These are phyloP conservation scores for Xylariaceae sp. DNA, from an alignment of 2,329 filamentous ascomycete species.

Conservation along the genomic window DNA sequence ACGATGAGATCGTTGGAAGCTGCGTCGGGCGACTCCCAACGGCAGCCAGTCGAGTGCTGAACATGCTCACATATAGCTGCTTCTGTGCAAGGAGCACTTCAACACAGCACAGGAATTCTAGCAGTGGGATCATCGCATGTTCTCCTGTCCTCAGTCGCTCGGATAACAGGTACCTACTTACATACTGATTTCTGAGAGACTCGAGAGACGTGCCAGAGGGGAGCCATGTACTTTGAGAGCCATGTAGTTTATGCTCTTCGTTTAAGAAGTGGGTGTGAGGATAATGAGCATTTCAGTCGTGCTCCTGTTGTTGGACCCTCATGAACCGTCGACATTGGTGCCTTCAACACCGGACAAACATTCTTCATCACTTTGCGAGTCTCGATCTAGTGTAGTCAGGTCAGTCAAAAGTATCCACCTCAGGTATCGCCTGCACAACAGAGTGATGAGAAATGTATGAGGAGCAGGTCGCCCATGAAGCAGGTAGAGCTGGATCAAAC, in stretches of 20 bases:
- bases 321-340: background rate
- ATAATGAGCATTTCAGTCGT: background rate
- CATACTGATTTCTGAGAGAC: background rate
- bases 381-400: no score
- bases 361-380: no score
- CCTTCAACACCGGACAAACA: no score
- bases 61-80: background rate
- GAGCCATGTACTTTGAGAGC: background rate
- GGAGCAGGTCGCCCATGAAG: no score
- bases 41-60: background rate
- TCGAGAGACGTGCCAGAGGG: background rate
- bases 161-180: background rate
- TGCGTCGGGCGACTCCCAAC: no score
- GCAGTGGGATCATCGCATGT: no score
- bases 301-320: slow-evolving; percentile 13
- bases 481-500: no score
- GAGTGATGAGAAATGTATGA: no score
- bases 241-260: background rate
- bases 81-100: no score
- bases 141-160: background rate
- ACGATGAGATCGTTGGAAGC: background rate
- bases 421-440: no score
- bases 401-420: no score
- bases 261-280: slow-evolving; percentile 4
- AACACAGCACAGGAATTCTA: no score